Base-by-base conservation (phyloP, 306 rosid species). In the Quercus ilex region DNA sequence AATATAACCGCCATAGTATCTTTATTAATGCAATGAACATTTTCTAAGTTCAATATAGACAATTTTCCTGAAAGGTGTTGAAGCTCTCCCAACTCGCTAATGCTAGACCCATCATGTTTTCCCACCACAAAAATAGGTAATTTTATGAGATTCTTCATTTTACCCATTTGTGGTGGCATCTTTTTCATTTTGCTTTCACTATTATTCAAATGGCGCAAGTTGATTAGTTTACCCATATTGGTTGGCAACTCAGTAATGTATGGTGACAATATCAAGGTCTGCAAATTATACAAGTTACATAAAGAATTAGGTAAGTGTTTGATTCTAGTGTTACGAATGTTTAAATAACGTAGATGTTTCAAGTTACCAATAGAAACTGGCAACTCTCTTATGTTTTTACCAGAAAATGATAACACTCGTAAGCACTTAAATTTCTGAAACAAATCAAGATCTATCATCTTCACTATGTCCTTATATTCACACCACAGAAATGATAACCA, bases 271-370 rank as follows among this genome's bases (percentile, higher is more conserved):
- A 71, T 18, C 19, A 87, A 14, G 1, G 86, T 81, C 59, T 90
- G 88, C 26, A 89, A 74, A 58, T 25, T 25, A 25, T 25, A 25
- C 26, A 25, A 25, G 26, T 25, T 25, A 25, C 26, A 25, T 25
- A 25, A 25, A 25, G 26, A 25, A 25, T 25, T 25, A 25, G 26
- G 26, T 25, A 25, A 25, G 26, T 25, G 26, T 25, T 25, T 25
- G 26, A 25, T 25, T 25, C 26, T 25, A 25, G 26, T 83, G 5
- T 38, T 0, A 28, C 81, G 84, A 13, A 86, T 55, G 21, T 88
- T 76, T 1, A 88, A 76, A 71, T 88, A 83, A 69, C 78, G 46
- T 6, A 83, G 75, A 35, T 76, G 77, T 21, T 65, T 81, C 49
- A 87, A 46, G 9, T 77, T 55, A 20, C 85, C 75, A 28, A 85